Evolutionary conservation across 768 basidiomycete species (phyloP).

Genomic region (Suillus occidentalis): DNA sequence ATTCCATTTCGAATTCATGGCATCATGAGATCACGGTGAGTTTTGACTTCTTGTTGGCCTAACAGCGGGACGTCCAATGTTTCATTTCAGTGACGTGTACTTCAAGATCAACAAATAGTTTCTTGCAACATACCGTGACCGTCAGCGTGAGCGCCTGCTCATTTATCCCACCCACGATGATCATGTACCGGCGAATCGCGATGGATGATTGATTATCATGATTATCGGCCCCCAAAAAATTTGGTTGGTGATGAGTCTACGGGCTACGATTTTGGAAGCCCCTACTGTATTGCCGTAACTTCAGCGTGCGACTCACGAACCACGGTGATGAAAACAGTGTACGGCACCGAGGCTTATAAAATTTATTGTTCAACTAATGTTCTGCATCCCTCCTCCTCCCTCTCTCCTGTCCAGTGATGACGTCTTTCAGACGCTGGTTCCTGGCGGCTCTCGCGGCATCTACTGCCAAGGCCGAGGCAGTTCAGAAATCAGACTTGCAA

Average conservation of each 20-base stretch:
- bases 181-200: neutral
- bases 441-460: constrained; percentile 10
- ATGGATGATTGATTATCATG: neutral
- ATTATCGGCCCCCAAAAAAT: neutral
- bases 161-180: too few relatives aligned
- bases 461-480: constrained; percentile 20
- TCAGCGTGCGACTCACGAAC: neutral
- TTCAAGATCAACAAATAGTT: neutral
- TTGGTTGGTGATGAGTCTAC: neutral
- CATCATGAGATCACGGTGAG: neutral
- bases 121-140: neutral
- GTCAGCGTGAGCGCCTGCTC: neutral
- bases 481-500: constrained; percentile 45
- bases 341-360: neutral
- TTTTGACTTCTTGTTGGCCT: neutral
- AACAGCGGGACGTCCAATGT: neutral
- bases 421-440: constrained; percentile 20
- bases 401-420: neutral
- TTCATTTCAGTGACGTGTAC: neutral
- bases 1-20: neutral
- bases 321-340: neutral
- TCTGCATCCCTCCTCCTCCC: neutral
- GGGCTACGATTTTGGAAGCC: neutral
- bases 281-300: neutral
- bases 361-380: neutral